Evolutionary conservation across 2,329 filamentous ascomycete genomes (phyloP), one percentile per base, ranked within the genome.

Genomic region (Exutisphaerella laricina): DNA sequence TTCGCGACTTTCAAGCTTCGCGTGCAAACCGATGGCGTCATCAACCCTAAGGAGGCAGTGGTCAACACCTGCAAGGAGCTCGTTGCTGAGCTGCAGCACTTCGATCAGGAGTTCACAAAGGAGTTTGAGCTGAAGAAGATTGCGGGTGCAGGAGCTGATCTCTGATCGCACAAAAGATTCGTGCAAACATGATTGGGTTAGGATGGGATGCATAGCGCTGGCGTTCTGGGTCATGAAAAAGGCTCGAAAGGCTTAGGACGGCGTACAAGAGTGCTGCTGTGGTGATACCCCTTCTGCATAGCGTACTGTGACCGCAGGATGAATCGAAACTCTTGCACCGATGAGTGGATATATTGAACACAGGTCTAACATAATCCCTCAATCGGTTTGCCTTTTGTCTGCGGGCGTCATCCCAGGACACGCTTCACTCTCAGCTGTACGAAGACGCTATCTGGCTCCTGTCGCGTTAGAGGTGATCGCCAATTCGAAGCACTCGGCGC

Each of bases 71-170:
- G 86, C 70, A 80, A 85, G 65, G 83, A 88, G 54, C 75, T 96
- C 33, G 85, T 98, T 50, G 77, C 80, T 46, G 83, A 94, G 53
- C 78, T 95, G 42, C 83, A 83, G 43, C 82, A 81, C 52, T 72
- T 98, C 46, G 84, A 84, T 50, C 80, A 86, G 52, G 87, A 94
- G 62, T 95, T 97, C 65, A 94, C 86, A 14, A 88, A 90, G 60
- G 90, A 97, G 67, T 92, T 82, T 69, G 87, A 94, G 67, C 70
- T 94, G 57, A 82, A 87, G 58, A 89, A 88, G 68, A 90, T 94
- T 76, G 86, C 69, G 10, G 58, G 57, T 30, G 57, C 51, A 41
- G 55, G 57, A 32, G 54, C 54, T 16, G 56, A 54, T 31, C 33
- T 55, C 9, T 60, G 43, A 47, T 35, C 10, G 18, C 8, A 20